Conservation (phyloP, 495 filamentous ascomycete genomes). For the Aeminium ludgeri region DNA sequence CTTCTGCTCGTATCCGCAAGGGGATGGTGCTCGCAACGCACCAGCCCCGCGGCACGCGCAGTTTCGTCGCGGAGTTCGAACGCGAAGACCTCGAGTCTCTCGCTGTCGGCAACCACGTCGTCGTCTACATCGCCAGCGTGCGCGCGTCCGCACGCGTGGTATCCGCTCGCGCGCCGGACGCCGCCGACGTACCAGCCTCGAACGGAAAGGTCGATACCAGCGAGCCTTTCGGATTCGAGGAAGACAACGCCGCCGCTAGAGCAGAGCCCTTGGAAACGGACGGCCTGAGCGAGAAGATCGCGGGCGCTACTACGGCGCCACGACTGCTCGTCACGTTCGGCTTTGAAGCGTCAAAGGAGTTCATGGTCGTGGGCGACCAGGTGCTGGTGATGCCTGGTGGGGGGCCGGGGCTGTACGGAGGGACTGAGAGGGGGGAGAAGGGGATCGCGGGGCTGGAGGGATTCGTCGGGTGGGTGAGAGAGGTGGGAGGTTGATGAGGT, state of each 20-base stretch:
- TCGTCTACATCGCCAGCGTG: slow-evolving; percentile 76
- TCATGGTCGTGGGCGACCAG: slow-evolving; percentile 63
- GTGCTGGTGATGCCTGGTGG: slow-evolving; percentile 63
- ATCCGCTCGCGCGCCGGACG: slow-evolving; percentile 21
- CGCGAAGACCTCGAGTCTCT: slow-evolving; percentile 19
- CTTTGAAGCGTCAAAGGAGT: slow-evolving; percentile 61
- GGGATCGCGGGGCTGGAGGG: slow-evolving; percentile 47
- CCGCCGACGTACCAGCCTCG: slow-evolving; percentile 25
- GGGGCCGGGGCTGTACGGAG: slow-evolving; percentile 31
- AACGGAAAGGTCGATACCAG: slow-evolving; percentile 18
- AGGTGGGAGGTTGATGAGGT: too few species aligned
- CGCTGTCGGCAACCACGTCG: slow-evolving; percentile 45
- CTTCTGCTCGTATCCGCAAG: slow-evolving; percentile 45
- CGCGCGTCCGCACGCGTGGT: slow-evolving; percentile 58
- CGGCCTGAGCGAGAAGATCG: slow-evolving; percentile 15
- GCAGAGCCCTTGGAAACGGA: slow-evolving; percentile 16
- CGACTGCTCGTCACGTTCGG: slow-evolving; percentile 52
- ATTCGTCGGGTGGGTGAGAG: slow-evolving; percentile 33
- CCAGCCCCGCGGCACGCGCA: slow-evolving; percentile 36
- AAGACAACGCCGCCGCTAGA: slow-evolving; percentile 31
- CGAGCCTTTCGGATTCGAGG: slow-evolving; percentile 48
- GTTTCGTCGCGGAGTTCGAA: slow-evolving; percentile 31
- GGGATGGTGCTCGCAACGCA: slow-evolving; percentile 62
- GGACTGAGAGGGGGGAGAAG: slow-evolving; percentile 36
- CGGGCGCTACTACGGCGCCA: slow-evolving; percentile 4